phyloP scores from a whole-genome alignment of 306 rosid species.

The Ormosia semicastrata region DNA sequence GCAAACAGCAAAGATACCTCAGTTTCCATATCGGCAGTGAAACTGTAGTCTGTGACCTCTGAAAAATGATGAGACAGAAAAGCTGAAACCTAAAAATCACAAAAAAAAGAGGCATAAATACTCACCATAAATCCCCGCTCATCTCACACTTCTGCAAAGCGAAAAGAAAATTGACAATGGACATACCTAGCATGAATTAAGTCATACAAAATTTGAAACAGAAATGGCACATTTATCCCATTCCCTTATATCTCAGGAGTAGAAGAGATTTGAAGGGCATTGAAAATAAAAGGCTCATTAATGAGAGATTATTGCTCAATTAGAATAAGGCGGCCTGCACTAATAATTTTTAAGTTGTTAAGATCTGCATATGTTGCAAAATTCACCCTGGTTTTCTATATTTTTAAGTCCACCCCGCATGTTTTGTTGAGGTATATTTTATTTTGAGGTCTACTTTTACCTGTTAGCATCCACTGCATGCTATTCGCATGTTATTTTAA shows the following conservation, averaged over 20 bases:
- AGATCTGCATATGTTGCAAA: not conserved
- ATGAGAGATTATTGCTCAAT: not conserved
- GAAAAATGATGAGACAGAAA: conserved; percentile 90
- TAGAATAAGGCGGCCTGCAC: not conserved
- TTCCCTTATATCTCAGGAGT: not conserved
- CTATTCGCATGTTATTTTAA: not conserved
- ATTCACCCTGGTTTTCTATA: not conserved
- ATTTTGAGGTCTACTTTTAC: not conserved
- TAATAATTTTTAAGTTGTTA: not conserved
- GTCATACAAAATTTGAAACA: not conserved
- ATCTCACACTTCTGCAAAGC: conserved; percentile 6
- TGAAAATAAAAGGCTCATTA: not conserved
- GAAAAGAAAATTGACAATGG: not conserved
- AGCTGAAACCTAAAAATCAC: conserved; percentile 78
- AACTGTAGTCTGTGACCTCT: conserved; percentile 91
- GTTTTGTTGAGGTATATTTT: not conserved
- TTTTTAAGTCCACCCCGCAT: not conserved
- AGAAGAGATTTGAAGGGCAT: conserved; percentile 3
- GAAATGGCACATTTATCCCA: not conserved
- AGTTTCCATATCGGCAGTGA: conserved; percentile 97
- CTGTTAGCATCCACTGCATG: not conserved
- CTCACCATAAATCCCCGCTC: conserved; percentile 5
- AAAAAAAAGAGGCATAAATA: conserved; percentile 20
- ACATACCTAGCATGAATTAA: conserved; percentile 12
- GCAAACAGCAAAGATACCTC: conserved; percentile 57